Evolutionary conservation across 2,329 filamentous ascomycete genomes (phyloP).

Genomic region (Coniochaeta sp.): DNA sequence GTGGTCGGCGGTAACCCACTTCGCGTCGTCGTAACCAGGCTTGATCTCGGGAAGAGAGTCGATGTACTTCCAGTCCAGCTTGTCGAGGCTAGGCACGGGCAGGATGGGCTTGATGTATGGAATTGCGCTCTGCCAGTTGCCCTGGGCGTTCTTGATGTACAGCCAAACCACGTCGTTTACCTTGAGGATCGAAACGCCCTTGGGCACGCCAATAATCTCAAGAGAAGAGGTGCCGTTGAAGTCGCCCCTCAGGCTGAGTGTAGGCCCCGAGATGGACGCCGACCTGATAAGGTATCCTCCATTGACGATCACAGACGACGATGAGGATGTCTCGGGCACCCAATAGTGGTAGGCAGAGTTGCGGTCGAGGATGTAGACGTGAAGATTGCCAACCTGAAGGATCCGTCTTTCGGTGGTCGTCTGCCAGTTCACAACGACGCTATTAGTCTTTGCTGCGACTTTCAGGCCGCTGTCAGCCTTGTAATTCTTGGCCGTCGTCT

Average conservation of each 20-base stretch:
- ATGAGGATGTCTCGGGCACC: slow-evolving; percentile 46
- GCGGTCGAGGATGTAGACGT: slow-evolving; percentile 47
- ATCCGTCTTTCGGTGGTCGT: slow-evolving; percentile 19
- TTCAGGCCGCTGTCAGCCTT: slow-evolving; percentile 14
- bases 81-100: slow-evolving; percentile 47
- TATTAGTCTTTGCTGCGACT: slow-evolving; percentile 9
- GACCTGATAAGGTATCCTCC: slow-evolving; percentile 58
- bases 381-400: slow-evolving; percentile 27
- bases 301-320: slow-evolving; percentile 48
- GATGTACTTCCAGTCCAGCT: slow-evolving; percentile 59
- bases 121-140: slow-evolving; percentile 39
- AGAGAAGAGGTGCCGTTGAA: slow-evolving; percentile 61
- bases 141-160: slow-evolving; percentile 29
- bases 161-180: slow-evolving; percentile 30
- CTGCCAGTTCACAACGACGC: slow-evolving; percentile 22
- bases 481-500: neutral
- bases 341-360: slow-evolving; percentile 64
- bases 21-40: slow-evolving; percentile 57
- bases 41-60: slow-evolving; percentile 65
- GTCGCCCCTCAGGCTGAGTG: slow-evolving; percentile 59
- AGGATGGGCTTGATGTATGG: slow-evolving; percentile 40
- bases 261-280: slow-evolving; percentile 45
- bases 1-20: slow-evolving; percentile 55
- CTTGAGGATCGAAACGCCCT: slow-evolving; percentile 33
- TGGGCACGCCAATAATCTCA: slow-evolving; percentile 59